Evolutionary conservation across 345 rosid genomes (phyloP).

Genomic region (Populus euphratica): DNA sequence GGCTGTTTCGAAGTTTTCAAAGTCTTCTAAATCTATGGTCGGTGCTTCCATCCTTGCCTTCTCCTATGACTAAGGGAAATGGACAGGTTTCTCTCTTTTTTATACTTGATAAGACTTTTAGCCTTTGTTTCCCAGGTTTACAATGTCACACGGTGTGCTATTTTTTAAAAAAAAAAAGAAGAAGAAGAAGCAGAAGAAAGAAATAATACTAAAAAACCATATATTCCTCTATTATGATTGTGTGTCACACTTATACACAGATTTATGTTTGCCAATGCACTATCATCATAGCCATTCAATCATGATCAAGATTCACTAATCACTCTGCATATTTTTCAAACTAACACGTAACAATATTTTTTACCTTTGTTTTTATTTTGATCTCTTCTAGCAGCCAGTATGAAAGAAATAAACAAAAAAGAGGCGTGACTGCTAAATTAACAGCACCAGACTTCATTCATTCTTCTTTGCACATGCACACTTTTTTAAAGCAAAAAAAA

Average conservation of each 20-base stretch:
- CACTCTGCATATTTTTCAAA: no score
- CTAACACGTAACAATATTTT: no score
- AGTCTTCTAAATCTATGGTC: constrained; percentile 60
- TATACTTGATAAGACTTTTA: background rate
- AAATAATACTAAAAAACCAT: no score
- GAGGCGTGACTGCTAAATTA: no score
- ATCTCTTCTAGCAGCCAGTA: no score
- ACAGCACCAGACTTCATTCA: no score
- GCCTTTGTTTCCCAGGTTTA: background rate
- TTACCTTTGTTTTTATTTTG: no score
- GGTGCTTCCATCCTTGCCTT: constrained; percentile 55
- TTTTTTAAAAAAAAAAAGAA: no score
- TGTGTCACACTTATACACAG: background rate
- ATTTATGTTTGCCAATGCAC: background rate
- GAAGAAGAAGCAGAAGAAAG: no score
- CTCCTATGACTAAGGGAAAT: constrained; percentile 37
- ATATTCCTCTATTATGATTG: no score
- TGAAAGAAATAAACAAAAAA: no score
- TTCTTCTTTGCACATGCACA: background rate
- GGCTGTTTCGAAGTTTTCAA: constrained; percentile 50
- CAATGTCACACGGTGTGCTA: background rate
- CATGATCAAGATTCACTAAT: background rate
- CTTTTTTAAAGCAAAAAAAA: background rate
- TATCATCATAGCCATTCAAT: background rate
- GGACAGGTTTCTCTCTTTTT: constrained; percentile 32